Conservation (phyloP, 2,329 filamentous ascomycete genomes). For the Hypoxylon sp. region DNA sequence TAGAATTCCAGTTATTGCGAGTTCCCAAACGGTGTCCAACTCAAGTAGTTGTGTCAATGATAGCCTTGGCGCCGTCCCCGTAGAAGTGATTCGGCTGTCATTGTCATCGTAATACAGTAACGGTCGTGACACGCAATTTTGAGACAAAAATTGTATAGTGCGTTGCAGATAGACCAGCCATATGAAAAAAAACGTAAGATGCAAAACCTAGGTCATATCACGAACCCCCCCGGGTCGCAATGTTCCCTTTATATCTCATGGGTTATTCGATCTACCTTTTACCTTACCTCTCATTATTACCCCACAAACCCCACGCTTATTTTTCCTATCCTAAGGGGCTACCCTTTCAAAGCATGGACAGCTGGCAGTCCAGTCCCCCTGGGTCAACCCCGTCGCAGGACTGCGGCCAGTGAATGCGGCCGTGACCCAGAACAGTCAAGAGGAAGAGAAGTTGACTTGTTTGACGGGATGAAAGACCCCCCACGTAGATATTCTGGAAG, state of each 20-base stretch:
- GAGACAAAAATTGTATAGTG: background rate
- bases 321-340: slow-evolving; percentile 5
- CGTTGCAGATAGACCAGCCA: background rate
- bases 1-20: slow-evolving; percentile 25
- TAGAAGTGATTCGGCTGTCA: background rate
- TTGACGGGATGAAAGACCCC: slow-evolving; percentile 12
- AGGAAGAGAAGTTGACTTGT: slow-evolving; percentile 7
- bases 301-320: slow-evolving; percentile 47
- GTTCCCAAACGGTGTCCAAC: slow-evolving; percentile 5
- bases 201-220: slow-evolving; percentile 2
- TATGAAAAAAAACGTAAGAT: background rate
- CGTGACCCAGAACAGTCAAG: background rate
- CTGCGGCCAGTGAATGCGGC: slow-evolving; percentile 32
- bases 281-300: no score
- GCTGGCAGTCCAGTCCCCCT: slow-evolving; percentile 44
- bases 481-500: slow-evolving; percentile 6
- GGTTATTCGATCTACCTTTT: slow-evolving; percentile 13
- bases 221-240: slow-evolving; percentile 12
- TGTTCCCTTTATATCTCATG: slow-evolving; percentile 23
- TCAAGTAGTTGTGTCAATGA: slow-evolving; percentile 5
- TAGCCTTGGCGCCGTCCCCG: background rate
- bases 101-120: background rate
- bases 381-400: slow-evolving; percentile 34
- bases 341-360: slow-evolving; percentile 42
- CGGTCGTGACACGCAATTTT: background rate